Evolutionary conservation across 164 flowering plant species (phyloP).

Genomic region (Liriodendron chinense): DNA sequence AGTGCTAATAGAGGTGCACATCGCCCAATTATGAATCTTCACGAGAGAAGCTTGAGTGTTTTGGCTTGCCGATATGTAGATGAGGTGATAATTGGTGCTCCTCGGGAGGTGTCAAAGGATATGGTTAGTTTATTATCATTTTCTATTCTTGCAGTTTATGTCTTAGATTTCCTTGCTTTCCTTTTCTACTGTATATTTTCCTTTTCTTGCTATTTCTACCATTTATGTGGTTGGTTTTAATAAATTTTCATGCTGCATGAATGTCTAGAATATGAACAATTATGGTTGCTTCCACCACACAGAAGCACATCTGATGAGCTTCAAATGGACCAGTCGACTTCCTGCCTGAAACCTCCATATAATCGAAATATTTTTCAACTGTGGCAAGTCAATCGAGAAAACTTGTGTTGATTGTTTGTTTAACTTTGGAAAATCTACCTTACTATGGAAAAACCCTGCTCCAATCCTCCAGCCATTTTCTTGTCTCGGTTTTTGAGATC

Average conservation of each 20-base stretch:
- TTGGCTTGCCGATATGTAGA: conserved; percentile 93
- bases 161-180: neutral
- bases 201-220: neutral
- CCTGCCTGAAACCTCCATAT: neutral
- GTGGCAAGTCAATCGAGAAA: neutral
- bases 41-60: conserved; percentile 94
- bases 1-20: conserved; percentile 86
- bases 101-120: conserved; percentile 90
- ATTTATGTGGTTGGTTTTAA: neutral
- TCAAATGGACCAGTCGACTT: neutral
- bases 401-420: no score
- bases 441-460: neutral
- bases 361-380: neutral
- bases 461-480: neutral
- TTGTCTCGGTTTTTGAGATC: neutral
- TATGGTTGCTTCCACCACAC: neutral
- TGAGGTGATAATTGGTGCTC: conserved; percentile 98
- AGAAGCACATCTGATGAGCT: neutral
- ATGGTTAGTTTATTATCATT: conserved; percentile 52
- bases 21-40: conserved; percentile 98
- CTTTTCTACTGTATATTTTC: neutral
- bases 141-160: neutral
- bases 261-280: neutral
- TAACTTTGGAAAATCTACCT: neutral
- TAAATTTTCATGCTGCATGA: neutral